Evolutionary conservation across 2,329 filamentous ascomycete genomes (phyloP), one percentile per base, ranked within the genome.

Genomic region (Neurospora sp.): DNA sequence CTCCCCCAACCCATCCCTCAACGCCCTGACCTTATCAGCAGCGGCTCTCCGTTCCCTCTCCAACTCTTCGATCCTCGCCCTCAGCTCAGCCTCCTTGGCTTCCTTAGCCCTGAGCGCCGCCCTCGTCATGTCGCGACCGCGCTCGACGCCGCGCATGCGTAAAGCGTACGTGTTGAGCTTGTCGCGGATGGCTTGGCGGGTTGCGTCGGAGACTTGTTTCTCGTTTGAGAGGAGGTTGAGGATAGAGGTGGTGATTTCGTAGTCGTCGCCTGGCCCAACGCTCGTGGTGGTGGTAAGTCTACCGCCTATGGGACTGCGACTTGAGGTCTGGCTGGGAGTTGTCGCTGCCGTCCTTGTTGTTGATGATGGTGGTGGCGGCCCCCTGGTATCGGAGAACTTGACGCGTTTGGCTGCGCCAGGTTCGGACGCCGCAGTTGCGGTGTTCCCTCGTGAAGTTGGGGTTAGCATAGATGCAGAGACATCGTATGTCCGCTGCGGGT

Each of bases 61-160:
- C 19, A 76, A 69, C 19, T 43, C 36, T 1, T 23, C 69, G 5
- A 74, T 69, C 11, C 68, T 70, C 33, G 65, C 72, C 71, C 71
- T 69, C 38, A 76, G 70, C 68, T 71, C 70, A 1, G 65, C 71
- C 8, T 74, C 67, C 28, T 65, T 41, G 15, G 75, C 75, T 38
- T 95, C 89, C 73, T 89, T 89, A 4, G 84, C 83, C 76, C 87
- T 88, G 40, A 92, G 76, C 4, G 85, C 86, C 8, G 86, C 78
- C n/a, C 91, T 81, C 3, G 69, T 69, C 39, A 69, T 66, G 17
- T 75, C 72, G 4, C 74, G 71, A 5, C 68, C 71, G 2, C 68
- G 67, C 68, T 72, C 67, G 15, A 74, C 66, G 5, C 74, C 73
- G 17, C 67, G 66, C n/a, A 66, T 67, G 28, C 69, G 62, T 8